phyloP scores from a whole-genome alignment of 2,329 filamentous ascomycete genomes.

The Pleomassaria siparia region DNA sequence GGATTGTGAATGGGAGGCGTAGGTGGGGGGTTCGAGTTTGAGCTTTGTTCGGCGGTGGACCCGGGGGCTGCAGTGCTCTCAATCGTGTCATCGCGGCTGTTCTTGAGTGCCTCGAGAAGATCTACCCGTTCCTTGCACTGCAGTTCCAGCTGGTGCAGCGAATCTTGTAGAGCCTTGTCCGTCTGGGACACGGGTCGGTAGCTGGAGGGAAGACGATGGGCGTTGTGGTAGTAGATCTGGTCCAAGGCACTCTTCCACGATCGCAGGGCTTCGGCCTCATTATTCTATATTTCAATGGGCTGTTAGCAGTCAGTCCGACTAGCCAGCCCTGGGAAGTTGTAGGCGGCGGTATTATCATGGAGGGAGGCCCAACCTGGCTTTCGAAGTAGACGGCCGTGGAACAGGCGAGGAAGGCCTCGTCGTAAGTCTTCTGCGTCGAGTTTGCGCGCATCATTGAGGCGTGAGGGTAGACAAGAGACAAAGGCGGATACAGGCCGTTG shows the following conservation, averaged over 20 bases:
- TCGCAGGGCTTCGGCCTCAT: constrained; percentile 85
- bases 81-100: constrained; percentile 60
- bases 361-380: constrained; percentile 65
- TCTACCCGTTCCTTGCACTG: constrained; percentile 95
- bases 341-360: neutral
- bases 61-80: constrained; percentile 30
- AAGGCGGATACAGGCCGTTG: constrained; percentile 1
- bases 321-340: neutral
- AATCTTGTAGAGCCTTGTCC: constrained; percentile 79
- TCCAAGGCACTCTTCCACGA: constrained; percentile 89
- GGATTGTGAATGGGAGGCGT: constrained; percentile 25
- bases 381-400: constrained; percentile 97
- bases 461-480: neutral
- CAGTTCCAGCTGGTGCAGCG: constrained; percentile 77
- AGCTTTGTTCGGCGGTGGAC: constrained; percentile 21
- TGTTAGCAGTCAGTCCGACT: constrained; percentile 7
- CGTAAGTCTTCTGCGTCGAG: constrained; percentile 93
- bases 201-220: constrained; percentile 69
- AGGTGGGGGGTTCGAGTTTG: constrained; percentile 17
- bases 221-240: constrained; percentile 83
- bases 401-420: constrained; percentile 92
- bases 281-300: constrained; percentile 67
- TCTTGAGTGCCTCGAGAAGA: constrained; percentile 76
- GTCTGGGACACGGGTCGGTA: constrained; percentile 76
- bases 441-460: constrained; percentile 58